These are phyloP conservation scores for Wilcoxina mikolae DNA, from an alignment of 495 filamentous ascomycete genomes.

Conservation along the genomic window DNA sequence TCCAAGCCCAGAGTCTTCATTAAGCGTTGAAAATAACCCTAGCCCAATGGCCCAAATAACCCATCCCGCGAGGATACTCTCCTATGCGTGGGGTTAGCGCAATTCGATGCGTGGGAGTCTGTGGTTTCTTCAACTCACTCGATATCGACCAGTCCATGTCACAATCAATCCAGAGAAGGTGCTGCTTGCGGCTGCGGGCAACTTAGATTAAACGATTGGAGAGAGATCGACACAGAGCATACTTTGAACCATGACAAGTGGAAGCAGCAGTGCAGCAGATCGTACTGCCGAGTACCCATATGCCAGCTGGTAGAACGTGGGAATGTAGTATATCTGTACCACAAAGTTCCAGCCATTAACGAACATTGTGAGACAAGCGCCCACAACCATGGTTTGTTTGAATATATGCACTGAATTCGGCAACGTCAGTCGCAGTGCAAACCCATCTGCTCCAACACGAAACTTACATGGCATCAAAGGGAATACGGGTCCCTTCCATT, in stretches of 20 bases:
- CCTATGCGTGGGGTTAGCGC: conserved; percentile 14
- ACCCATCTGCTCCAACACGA: too few relatives aligned
- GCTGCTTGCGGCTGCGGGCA: conserved; percentile 36
- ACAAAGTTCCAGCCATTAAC: conserved; percentile 43
- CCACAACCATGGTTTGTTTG: conserved; percentile 37
- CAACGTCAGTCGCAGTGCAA: too few relatives aligned
- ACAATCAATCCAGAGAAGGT: conserved; percentile 40
- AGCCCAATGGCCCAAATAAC: conserved; percentile 39
- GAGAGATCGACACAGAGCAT: conserved; percentile 8
- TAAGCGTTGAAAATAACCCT: conserved; percentile 40
- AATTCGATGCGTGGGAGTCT: too few relatives aligned
- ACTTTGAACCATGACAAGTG: conserved; percentile 40
- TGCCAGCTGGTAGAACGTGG: conserved; percentile 42
- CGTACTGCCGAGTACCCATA: conserved; percentile 39
- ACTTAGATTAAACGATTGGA: background rate
- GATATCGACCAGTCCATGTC: conserved; percentile 40
- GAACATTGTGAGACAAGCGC: conserved; percentile 40
- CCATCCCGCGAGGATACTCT: conserved; percentile 40
- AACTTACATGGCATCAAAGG: conserved; percentile 30
- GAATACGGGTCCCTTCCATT: conserved; percentile 33
- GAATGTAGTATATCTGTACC: conserved; percentile 42
- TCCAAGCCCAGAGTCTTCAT: conserved; percentile 35
- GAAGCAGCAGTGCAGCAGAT: conserved; percentile 40
- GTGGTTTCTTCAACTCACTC: conserved; percentile 19
- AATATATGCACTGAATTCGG: conserved; percentile 40